Conservation (phyloP, 371 early-diverging fungal species). For the Capillidium heterosporum region DNA sequence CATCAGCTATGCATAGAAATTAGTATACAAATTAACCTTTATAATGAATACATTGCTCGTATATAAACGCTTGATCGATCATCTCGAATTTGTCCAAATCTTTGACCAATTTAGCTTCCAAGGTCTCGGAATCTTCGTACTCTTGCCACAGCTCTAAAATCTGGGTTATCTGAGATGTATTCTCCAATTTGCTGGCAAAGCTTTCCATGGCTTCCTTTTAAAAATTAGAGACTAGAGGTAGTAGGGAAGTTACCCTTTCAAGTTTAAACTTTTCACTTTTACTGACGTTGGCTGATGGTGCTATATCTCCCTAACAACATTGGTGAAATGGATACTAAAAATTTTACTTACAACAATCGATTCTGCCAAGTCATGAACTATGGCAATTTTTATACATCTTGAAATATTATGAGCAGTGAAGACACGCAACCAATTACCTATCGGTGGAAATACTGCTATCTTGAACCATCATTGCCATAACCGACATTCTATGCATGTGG, state of each 20-base stretch:
- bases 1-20: too few species aligned
- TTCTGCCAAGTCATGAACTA: slow-evolving; percentile 86
- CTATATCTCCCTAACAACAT: slow-evolving; percentile 61
- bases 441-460: slow-evolving; percentile 35
- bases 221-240: background rate
- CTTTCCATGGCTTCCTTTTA: slow-evolving; percentile 44
- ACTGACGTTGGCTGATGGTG: slow-evolving; percentile 60
- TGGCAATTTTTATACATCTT: slow-evolving; percentile 70
- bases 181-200: slow-evolving; percentile 33
- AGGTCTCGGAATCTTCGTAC: slow-evolving; percentile 59
- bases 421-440: slow-evolving; percentile 12
- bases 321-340: background rate
- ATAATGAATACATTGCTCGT: slow-evolving; percentile 71
- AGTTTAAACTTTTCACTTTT: slow-evolving; percentile 54
- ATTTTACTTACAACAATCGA: slow-evolving; percentile 41
- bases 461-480: slow-evolving; percentile 64
- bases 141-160: slow-evolving; percentile 68
- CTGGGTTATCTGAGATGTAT: slow-evolving; percentile 35
- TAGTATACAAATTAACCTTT: too few species aligned
- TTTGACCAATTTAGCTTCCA: slow-evolving; percentile 69
- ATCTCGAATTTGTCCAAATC: slow-evolving; percentile 90
- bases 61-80: slow-evolving; percentile 83
- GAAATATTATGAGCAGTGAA: background rate
- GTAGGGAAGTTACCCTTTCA: slow-evolving; percentile 55
- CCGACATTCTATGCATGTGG: slow-evolving; percentile 87